These are phyloP conservation scores for Ganoderma resinaceum DNA, from an alignment of 1,284 basidiomycete genomes.

Conservation along the genomic window DNA sequence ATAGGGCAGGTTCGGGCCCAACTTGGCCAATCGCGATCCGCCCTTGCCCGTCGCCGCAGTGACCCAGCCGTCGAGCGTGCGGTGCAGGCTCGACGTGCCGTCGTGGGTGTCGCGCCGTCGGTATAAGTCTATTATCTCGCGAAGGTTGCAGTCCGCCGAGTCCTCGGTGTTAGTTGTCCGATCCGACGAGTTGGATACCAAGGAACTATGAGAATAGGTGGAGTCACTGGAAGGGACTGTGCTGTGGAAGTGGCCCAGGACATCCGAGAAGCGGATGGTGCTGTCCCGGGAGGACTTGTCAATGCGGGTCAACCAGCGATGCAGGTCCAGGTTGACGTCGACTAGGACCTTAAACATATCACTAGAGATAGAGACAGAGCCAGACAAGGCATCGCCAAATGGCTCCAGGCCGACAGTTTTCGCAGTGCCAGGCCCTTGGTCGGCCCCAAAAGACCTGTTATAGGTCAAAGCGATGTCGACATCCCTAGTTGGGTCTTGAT, in stretches of 20 bases:
- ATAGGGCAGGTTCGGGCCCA: background rate
- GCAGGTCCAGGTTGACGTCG: background rate
- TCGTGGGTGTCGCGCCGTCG: constrained; percentile 4
- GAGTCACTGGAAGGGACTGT: background rate
- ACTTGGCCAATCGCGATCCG: background rate
- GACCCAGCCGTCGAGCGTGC: background rate
- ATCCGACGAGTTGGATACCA: background rate
- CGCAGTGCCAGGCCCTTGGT: background rate
- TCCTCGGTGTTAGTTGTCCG: background rate
- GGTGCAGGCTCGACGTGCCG: background rate
- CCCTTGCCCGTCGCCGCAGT: background rate
- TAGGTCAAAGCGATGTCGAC: background rate
- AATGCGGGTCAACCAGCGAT: background rate
- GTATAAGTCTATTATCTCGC: background rate
- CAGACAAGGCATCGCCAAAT: background rate
- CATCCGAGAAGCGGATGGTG: constrained; percentile 4
- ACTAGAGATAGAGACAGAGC: background rate
- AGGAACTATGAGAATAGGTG: background rate
- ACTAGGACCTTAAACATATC: background rate
- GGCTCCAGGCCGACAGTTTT: background rate
- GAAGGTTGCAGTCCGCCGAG: background rate
- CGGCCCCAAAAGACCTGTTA: background rate
- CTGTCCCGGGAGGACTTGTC: background rate
- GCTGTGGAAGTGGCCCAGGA: constrained; percentile 17
- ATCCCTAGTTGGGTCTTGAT: background rate